Conservation (phyloP, 345 rosid species). For the Populus tremula region DNA sequence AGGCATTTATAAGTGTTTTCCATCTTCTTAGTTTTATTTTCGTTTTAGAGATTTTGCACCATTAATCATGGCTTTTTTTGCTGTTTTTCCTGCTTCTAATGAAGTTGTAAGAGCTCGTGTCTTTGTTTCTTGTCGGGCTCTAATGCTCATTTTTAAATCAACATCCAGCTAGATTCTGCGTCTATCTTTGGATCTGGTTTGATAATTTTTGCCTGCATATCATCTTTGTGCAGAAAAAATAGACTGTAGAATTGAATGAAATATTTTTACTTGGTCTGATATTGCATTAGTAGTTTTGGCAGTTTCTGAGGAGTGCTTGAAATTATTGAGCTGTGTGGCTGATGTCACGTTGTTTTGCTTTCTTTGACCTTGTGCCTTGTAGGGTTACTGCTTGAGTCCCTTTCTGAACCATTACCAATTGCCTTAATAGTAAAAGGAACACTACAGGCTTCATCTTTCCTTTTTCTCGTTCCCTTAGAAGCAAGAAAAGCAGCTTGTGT, state of each 20-base stretch:
- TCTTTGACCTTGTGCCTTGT: slow-evolving; percentile 32
- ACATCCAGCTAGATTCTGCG: neutral
- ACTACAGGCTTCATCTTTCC: slow-evolving; percentile 21
- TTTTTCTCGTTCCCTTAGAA: slow-evolving; percentile 15
- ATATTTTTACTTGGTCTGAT: slow-evolving; percentile 3
- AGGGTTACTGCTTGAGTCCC: slow-evolving; percentile 34
- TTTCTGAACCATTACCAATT: slow-evolving; percentile 30
- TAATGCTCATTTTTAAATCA: neutral
- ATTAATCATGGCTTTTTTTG: neutral
- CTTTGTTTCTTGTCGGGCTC: neutral
- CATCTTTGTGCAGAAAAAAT: neutral
- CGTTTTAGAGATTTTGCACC: neutral
- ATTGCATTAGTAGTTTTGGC: slow-evolving; percentile 14
- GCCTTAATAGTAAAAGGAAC: slow-evolving; percentile 21
- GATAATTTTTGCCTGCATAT: neutral
- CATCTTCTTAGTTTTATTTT: neutral
- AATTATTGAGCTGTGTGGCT: slow-evolving; percentile 24
- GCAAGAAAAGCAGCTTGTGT: slow-evolving; percentile 20
- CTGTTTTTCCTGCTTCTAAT: neutral
- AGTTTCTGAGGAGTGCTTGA: slow-evolving; percentile 8
- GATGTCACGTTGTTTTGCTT: slow-evolving; percentile 29
- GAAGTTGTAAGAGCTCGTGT: neutral
- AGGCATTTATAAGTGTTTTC: slow-evolving; percentile 9
- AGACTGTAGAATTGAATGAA: slow-evolving; percentile 1
- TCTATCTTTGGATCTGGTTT: neutral